These are phyloP conservation scores for Zygotorulaspora danielsina DNA, from an alignment of 805 yeast species.

Conservation along the genomic window DNA sequence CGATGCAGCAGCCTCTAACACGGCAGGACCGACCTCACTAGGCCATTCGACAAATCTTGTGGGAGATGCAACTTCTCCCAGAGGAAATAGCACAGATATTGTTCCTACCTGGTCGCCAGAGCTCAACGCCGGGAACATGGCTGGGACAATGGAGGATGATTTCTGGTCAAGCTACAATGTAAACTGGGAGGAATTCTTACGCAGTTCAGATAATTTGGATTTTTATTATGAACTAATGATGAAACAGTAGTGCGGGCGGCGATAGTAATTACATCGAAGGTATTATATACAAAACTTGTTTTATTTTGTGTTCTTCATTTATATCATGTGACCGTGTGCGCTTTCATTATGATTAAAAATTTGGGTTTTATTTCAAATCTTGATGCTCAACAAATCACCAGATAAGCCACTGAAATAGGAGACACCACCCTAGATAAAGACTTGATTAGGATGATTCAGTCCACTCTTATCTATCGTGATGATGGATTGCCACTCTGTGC, in stretches of 20 bases:
- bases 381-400: background rate
- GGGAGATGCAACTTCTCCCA: background rate
- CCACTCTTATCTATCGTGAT: conserved; percentile 60
- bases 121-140: conserved; percentile 1
- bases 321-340: background rate
- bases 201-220: conserved; percentile 3
- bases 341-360: background rate
- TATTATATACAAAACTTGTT: background rate
- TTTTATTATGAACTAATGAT: conserved; percentile 6
- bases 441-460: conserved; percentile 64
- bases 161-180: conserved; percentile 26
- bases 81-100: background rate
- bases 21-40: background rate
- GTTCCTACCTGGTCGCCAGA: background rate
- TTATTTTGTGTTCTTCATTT: background rate
- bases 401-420: background rate
- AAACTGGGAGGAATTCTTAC: conserved; percentile 22
- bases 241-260: background rate
- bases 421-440: no score
- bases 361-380: background rate
- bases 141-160: conserved; percentile 21
- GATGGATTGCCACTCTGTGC: conserved; percentile 88
- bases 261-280: no score
- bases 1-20: background rate
- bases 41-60: background rate